A percentile compares a stretch with the other conserved stretches of the same genome.
Evolutionary conservation across 108 stramenopile genomes (phyloP).

Genomic region (Nitzschia putrida): DNA sequence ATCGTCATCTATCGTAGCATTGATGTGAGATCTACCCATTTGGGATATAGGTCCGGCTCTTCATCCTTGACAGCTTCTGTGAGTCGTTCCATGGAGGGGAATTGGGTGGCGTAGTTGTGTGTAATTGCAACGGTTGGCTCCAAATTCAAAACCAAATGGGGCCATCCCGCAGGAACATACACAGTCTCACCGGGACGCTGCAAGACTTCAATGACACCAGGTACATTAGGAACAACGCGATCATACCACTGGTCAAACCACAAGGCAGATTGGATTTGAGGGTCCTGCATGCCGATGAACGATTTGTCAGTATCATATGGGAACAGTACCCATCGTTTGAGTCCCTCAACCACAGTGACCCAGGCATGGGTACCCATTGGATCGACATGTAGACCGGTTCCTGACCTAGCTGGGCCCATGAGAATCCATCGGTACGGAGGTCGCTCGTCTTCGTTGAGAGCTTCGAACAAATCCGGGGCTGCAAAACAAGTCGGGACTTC

Average conservation of each 20-base stretch:
- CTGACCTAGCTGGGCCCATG: constrained; percentile 74
- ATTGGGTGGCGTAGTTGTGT: constrained; percentile 84
- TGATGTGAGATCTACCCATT: constrained; percentile 10
- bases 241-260: constrained; percentile 69
- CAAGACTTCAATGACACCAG: constrained; percentile 55
- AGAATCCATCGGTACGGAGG: constrained; percentile 88
- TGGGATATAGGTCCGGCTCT: constrained; percentile 55
- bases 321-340: constrained; percentile 83
- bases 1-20: constrained; percentile 2
- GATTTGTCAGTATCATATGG: constrained; percentile 61
- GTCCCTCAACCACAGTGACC: constrained; percentile 77
- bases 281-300: constrained; percentile 64
- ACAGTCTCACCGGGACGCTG: constrained; percentile 86
- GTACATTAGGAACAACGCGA: not conserved
- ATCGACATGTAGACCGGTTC: constrained; percentile 87
- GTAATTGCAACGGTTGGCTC: constrained; percentile 81
- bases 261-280: constrained; percentile 70
- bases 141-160: constrained; percentile 83
- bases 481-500: constrained; percentile 69
- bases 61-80: constrained; percentile 46
- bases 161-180: constrained; percentile 86
- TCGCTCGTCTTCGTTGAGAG: constrained; percentile 10
- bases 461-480: constrained; percentile 69
- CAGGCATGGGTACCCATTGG: constrained; percentile 85
- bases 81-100: constrained; percentile 58